Percentiles rank a stretch among this genome's conserved stretches.
Conservation (phyloP, 192 early-diverging fungal species). For the Coemansia sp. region DNA sequence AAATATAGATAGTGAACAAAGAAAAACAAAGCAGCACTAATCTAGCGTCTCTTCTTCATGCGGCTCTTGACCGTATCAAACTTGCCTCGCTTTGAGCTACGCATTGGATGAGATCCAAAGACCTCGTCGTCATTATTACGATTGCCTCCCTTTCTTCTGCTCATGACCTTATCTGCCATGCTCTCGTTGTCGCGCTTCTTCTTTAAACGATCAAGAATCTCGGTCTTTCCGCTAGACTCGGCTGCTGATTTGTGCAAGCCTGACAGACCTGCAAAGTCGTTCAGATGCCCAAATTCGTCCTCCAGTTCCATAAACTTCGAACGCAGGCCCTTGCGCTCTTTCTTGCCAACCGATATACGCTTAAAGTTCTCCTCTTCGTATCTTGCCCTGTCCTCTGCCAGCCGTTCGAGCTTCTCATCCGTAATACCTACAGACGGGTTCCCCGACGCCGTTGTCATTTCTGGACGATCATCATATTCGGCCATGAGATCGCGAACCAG, state of each 20-base stretch:
- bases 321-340: slow-evolving; percentile 72
- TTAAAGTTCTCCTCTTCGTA: slow-evolving; percentile 93
- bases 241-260: slow-evolving; percentile 26
- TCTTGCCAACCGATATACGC: slow-evolving; percentile 68
- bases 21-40: neutral
- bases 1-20: neutral
- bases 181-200: slow-evolving; percentile 42
- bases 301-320: slow-evolving; percentile 64
- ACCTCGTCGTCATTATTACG: slow-evolving; percentile 25
- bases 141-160: slow-evolving; percentile 29
- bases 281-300: slow-evolving; percentile 79
- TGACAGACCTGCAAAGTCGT: slow-evolving; percentile 56
- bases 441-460: slow-evolving; percentile 72
- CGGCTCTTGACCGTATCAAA: slow-evolving; percentile 38
- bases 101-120: slow-evolving; percentile 13
- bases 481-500: slow-evolving; percentile 80
- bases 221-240: slow-evolving; percentile 22
- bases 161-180: slow-evolving; percentile 37
- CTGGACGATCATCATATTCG: slow-evolving; percentile 86
- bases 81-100: slow-evolving; percentile 23
- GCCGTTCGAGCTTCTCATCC: slow-evolving; percentile 58
- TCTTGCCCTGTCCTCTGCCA: slow-evolving; percentile 63
- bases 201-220: slow-evolving; percentile 41
- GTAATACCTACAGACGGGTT: slow-evolving; percentile 65
- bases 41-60: slow-evolving; percentile 21